phyloP scores from a whole-genome alignment of 352 stramenopile genomes.

The Thalassiosira livingstoniorum region DNA sequence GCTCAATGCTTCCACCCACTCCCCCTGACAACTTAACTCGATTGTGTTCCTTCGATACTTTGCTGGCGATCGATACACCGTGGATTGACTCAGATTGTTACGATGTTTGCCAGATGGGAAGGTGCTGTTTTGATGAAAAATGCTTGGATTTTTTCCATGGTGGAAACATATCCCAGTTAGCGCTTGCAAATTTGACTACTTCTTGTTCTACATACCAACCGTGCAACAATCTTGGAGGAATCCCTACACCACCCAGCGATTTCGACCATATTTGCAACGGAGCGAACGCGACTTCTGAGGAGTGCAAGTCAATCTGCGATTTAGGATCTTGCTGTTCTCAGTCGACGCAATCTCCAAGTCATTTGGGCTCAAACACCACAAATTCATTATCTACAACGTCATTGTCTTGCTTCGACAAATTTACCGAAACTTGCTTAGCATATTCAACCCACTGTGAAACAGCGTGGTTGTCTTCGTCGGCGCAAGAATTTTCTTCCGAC shows the following conservation, averaged over 20 bases:
- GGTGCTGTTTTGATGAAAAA: constrained; percentile 11
- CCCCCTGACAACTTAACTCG: not conserved
- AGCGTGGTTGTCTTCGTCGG: no score
- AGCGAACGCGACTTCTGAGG: constrained; percentile 1
- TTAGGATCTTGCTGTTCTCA: constrained; percentile 30
- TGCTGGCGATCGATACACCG: not conserved
- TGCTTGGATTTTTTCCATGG: no score
- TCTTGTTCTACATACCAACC: constrained; percentile 16
- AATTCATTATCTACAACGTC: not conserved
- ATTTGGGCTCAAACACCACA: not conserved
- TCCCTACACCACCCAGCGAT: constrained; percentile 12
- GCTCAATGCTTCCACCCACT: not conserved
- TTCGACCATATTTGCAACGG: constrained; percentile 17
- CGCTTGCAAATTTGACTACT: no score
- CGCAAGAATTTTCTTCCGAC: not conserved
- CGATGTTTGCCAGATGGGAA: constrained; percentile 12
- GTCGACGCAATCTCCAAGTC: not conserved
- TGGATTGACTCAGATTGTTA: constrained; percentile 2
- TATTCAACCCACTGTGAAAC: constrained; percentile 24
- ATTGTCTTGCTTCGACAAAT: constrained; percentile 13
- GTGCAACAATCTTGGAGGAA: constrained; percentile 15
- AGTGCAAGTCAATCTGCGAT: constrained; percentile 13
- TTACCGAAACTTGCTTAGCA: constrained; percentile 3
- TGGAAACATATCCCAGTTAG: no score
- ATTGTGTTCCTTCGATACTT: constrained; percentile 12